Evolutionary conservation across 495 filamentous ascomycete genomes (phyloP).

Genomic region (Penicillium nucicola): DNA sequence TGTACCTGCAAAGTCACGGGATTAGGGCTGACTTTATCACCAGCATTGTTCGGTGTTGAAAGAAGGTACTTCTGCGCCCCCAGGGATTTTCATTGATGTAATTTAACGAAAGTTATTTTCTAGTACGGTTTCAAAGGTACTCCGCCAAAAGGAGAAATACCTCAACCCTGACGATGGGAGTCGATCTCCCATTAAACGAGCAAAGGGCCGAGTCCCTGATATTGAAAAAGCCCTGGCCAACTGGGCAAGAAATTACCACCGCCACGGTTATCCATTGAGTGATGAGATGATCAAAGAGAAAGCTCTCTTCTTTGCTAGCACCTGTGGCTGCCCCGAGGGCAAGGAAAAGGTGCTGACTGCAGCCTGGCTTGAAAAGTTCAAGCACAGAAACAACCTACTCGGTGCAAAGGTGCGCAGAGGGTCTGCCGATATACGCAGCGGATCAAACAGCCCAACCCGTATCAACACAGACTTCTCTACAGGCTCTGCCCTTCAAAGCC

Average conservation of each 20-base stretch:
- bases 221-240: conserved; percentile 92
- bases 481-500: conserved; percentile 61
- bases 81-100: neutral
- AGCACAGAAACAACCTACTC: conserved; percentile 80
- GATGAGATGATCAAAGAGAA: conserved; percentile 86
- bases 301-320: conserved; percentile 79
- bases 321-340: conserved; percentile 69
- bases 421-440: conserved; percentile 62
- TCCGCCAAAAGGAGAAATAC: conserved; percentile 96
- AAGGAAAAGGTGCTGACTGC: conserved; percentile 71
- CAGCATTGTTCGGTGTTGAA: conserved; percentile 94
- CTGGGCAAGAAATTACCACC: conserved; percentile 80
- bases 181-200: conserved; percentile 81
- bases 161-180: conserved; percentile 83
- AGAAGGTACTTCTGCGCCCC: conserved; percentile 67
- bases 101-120: conserved; percentile 21
- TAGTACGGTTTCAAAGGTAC: conserved; percentile 97
- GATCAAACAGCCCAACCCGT: conserved; percentile 38
- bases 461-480: conserved; percentile 49
- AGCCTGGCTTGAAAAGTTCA: conserved; percentile 94
- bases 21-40: conserved; percentile 22
- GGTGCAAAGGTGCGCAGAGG: conserved; percentile 64
- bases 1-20: conserved; percentile 7
- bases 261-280: conserved; percentile 71
- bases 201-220: conserved; percentile 90